Percentiles rank a stretch among this genome's conserved stretches.
phyloP scores from a whole-genome alignment of 2,329 filamentous ascomycete genomes.

The Didymella sp. region DNA sequence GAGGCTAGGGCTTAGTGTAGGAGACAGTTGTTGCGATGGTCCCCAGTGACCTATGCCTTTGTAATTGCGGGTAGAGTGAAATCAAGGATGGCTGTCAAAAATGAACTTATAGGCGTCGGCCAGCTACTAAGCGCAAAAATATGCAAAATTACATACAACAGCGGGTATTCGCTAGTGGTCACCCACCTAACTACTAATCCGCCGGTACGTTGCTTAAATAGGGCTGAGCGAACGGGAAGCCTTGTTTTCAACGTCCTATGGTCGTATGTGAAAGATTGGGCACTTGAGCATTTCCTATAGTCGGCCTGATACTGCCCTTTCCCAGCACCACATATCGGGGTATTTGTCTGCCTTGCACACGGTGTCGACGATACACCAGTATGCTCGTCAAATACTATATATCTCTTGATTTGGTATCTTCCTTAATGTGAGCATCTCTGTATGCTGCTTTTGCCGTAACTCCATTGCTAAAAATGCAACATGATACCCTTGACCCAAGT shows the following conservation, averaged over 20 bases:
- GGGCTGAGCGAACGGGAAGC: background rate
- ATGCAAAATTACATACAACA: background rate
- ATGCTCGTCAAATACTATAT: no score
- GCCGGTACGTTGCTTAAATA: slow-evolving; percentile 2
- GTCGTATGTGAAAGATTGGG: background rate
- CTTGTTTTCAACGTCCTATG: background rate
- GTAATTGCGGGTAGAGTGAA: no score
- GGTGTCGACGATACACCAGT: no score
- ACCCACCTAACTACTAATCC: slow-evolving; percentile 1
- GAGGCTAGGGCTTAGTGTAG: slow-evolving; percentile 3
- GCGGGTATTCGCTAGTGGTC: background rate
- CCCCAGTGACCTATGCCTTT: background rate
- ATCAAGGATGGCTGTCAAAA: no score
- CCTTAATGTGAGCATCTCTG: slow-evolving; percentile 1
- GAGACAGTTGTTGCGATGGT: background rate
- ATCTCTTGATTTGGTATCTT: slow-evolving; percentile 10
- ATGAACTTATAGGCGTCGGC: background rate
- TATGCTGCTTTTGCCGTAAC: slow-evolving; percentile 28
- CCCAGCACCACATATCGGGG: no score
- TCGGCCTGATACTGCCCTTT: no score
- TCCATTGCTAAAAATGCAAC: slow-evolving; percentile 37
- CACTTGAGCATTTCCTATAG: no score
- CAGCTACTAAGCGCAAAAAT: background rate
- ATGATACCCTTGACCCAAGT: no score
- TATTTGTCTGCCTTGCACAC: no score